A percentile compares a stretch with the other conserved stretches of the same genome.
phyloP scores from a whole-genome alignment of 495 filamentous ascomycete genomes.

The Trypethelium eluteriae region DNA sequence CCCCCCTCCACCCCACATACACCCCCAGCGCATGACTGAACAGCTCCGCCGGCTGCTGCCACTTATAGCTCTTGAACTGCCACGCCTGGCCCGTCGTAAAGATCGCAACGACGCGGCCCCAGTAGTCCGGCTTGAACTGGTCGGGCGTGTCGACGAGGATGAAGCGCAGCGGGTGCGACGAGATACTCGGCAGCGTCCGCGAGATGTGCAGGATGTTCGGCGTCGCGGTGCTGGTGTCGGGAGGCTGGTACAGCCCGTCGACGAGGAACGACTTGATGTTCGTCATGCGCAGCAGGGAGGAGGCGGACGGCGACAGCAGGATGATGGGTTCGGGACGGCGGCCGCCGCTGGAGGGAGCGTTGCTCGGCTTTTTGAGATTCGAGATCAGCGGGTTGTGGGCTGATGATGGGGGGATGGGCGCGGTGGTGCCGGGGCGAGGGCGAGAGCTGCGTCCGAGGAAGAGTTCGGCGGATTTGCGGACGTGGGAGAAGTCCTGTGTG shows the following conservation, averaged over 20 bases:
- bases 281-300: slow-evolving; percentile 90
- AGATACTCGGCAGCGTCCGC: slow-evolving; percentile 68
- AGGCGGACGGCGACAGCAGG: slow-evolving; percentile 94
- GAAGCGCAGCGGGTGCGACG: slow-evolving; percentile 73
- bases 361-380: slow-evolving; percentile 37
- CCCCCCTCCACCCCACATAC: slow-evolving; percentile 81
- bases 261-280: slow-evolving; percentile 96
- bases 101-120: slow-evolving; percentile 89
- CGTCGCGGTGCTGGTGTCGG: slow-evolving; percentile 58
- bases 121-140: slow-evolving; percentile 97
- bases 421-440: slow-evolving; percentile 41
- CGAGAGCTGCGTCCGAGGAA: slow-evolving; percentile 61
- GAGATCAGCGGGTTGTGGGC: slow-evolving; percentile 38
- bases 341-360: slow-evolving; percentile 27
- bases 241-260: slow-evolving; percentile 69
- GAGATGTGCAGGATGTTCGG: slow-evolving; percentile 76
- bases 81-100: slow-evolving; percentile 97
- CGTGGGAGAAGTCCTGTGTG: slow-evolving; percentile 82
- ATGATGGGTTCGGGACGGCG: slow-evolving; percentile 88
- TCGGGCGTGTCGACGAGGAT: slow-evolving; percentile 87
- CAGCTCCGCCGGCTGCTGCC: slow-evolving; percentile 78
- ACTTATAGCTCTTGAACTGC: slow-evolving; percentile 98
- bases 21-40: slow-evolving; percentile 82
- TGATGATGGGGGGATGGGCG: slow-evolving; percentile 23
- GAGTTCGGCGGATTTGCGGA: slow-evolving; percentile 73